These are phyloP conservation scores for Trichothecium sympodiale DNA, from an alignment of 2,329 filamentous ascomycete genomes.

Conservation along the genomic window DNA sequence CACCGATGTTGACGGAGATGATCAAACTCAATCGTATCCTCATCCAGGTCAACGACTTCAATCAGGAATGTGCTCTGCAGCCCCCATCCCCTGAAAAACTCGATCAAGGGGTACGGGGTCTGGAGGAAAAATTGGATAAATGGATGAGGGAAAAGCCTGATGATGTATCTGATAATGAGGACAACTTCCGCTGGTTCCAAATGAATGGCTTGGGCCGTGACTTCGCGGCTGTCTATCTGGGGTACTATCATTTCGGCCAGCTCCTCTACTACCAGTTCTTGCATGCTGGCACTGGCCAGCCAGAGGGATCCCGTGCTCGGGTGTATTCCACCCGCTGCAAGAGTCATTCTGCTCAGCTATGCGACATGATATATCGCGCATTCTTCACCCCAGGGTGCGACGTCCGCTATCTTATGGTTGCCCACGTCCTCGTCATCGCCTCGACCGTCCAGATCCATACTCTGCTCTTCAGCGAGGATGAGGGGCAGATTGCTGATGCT, in stretches of 20 bases:
- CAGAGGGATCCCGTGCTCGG: slow-evolving; percentile 7
- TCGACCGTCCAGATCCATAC: slow-evolving; percentile 35
- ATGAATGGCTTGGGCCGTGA: slow-evolving; percentile 26
- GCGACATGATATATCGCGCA: slow-evolving; percentile 26
- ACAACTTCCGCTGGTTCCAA: slow-evolving; percentile 25
- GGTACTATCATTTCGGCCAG: slow-evolving; percentile 33
- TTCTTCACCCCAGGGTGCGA: slow-evolving; percentile 24
- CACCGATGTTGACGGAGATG: slow-evolving; percentile 9
- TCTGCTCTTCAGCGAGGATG: slow-evolving; percentile 26
- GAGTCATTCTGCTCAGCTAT: slow-evolving; percentile 24
- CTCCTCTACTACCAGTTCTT: slow-evolving; percentile 37
- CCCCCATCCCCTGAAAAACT: slow-evolving; percentile 14
- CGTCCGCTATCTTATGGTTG: slow-evolving; percentile 30
- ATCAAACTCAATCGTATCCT: slow-evolving; percentile 20
- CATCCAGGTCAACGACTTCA: slow-evolving; percentile 23
- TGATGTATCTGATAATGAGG: slow-evolving; percentile 22
- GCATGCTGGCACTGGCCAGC: slow-evolving; percentile 13
- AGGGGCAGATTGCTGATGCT: slow-evolving; percentile 21
- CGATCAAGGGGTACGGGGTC: slow-evolving; percentile 15
- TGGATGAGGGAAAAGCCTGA: slow-evolving; percentile 23
- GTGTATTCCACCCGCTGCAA: slow-evolving; percentile 27
- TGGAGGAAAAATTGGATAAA: slow-evolving; percentile 20
- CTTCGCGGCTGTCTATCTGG: slow-evolving; percentile 32
- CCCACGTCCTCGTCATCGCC: slow-evolving; percentile 33
- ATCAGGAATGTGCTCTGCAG: slow-evolving; percentile 3